Evolutionary conservation across 306 rosid genomes (phyloP).

Genomic region (Glycine latifolia): DNA sequence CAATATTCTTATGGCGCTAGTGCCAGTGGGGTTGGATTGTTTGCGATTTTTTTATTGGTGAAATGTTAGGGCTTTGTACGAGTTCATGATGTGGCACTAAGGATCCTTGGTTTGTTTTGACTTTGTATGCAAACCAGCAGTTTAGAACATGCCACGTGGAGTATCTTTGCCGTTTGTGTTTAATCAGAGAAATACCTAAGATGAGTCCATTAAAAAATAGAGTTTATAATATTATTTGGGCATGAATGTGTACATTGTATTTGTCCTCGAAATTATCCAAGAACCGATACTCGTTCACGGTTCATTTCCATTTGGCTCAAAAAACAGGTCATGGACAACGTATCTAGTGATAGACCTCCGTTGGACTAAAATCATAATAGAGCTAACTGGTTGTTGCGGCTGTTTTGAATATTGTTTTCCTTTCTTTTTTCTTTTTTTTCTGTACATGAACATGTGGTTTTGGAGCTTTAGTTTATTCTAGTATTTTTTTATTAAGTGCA

Average conservation of each 20-base stretch:
- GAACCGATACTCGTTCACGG: slow-evolving; percentile 8
- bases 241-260: background rate
- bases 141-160: background rate
- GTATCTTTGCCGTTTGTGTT: too few relatives aligned
- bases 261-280: slow-evolving; percentile 9
- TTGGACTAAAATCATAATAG: too few relatives aligned
- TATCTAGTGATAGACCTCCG: background rate
- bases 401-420: slow-evolving; percentile 9
- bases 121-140: background rate
- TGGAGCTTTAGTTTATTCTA: background rate
- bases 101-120: background rate
- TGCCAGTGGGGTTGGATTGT: background rate
- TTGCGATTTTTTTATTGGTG: background rate
- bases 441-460: slow-evolving; percentile 25
- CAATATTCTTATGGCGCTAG: background rate
- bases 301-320: background rate
- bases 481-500: background rate
- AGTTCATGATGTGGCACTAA: background rate
- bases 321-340: slow-evolving; percentile 27
- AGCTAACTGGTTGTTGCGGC: slow-evolving; percentile 10
- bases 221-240: background rate
- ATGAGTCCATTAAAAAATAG: background rate
- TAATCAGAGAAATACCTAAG: too few relatives aligned
- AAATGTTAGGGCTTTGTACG: background rate
- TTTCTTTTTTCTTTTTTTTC: background rate